A percentile compares a stretch with the other conserved stretches of the same genome.
Evolutionary conservation across 2,329 filamentous ascomycete genomes (phyloP).

Genomic region (Arthrinium phaeospermum): DNA sequence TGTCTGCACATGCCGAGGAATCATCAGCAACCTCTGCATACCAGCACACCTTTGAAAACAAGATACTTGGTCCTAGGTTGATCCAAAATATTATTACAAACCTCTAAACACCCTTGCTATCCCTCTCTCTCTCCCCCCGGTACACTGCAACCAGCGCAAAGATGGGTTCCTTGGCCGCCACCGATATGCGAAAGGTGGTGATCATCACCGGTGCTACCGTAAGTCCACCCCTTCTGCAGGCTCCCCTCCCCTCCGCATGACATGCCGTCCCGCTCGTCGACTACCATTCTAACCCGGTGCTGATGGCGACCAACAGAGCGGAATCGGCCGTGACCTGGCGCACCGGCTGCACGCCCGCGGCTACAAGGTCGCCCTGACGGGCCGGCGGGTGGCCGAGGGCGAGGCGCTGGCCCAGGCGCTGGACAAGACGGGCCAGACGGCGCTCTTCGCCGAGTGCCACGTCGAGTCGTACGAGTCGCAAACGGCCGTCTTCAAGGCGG

Average conservation of each 20-base stretch:
- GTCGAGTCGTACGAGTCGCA: conserved; percentile 26
- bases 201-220: neutral
- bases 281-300: neutral
- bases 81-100: neutral
- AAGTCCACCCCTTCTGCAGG: neutral
- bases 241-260: neutral
- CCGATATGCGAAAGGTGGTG: neutral
- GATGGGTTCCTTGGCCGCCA: neutral
- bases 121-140: neutral
- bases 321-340: conserved; percentile 19
- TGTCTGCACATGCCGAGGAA: neutral
- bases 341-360: conserved; percentile 21
- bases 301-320: neutral
- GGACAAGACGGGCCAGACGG: conserved; percentile 21
- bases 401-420: neutral
- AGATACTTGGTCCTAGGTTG: neutral
- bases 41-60: neutral
- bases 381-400: conserved; percentile 18
- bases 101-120: neutral
- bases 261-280: neutral
- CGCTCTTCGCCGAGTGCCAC: conserved; percentile 26
- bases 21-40: neutral
- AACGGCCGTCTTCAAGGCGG: conserved; percentile 23
- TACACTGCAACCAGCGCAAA: neutral
- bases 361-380: conserved; percentile 20